Base-by-base conservation (phyloP, 2,329 filamentous ascomycete species). In the Aspergillus sp. region DNA sequence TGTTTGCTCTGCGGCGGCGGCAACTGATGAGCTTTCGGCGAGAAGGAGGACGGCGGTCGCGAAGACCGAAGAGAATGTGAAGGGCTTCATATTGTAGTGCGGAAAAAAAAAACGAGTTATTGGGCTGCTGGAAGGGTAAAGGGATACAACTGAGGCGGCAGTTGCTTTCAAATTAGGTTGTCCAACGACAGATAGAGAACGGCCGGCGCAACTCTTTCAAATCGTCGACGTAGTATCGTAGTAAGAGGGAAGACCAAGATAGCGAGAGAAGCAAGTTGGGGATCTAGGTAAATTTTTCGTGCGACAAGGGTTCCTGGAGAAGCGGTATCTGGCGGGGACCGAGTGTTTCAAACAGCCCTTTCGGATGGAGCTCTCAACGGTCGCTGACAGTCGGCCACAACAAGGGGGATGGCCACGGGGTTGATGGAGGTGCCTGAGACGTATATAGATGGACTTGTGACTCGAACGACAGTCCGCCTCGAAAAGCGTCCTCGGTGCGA, bases 181-280 rank as follows among this genome's bases (percentile, higher is more conserved):
- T 57, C 39, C 48, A 62, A 58, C 43, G 62, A 70, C 66, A 60
- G 61, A 65, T 53, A 61, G 68, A 71, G 71, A 65, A 75, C 73
- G 73, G 66, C 73, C 73, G 43, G 73, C 73, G 73, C 72, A 67
- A 68, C 70, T 72, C 71, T 74, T 61, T 41, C 41, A 45, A 45
- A 62, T 53, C 56, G 43, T 26, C 30, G 13, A 41, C 18, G 32
- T 32, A 32, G 22, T 20, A 22, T 15, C 18, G 41, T 45, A 48
- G 26, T 38, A 50, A 22, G 32, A 50, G 15, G 49, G 26, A 41
- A 18, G 44, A 26, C 42, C 22, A 32, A 58, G 38, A 22, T 44
- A 56, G 53, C 44, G 51, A 59, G 26, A 56, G 53, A 30, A 47
- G n/a, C 32, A 39, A 49, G 24, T 49, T 50, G 49, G 50, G 12